These are phyloP conservation scores for Cyberlindnera americana DNA, from an alignment of 805 yeast species.

Conservation along the genomic window DNA sequence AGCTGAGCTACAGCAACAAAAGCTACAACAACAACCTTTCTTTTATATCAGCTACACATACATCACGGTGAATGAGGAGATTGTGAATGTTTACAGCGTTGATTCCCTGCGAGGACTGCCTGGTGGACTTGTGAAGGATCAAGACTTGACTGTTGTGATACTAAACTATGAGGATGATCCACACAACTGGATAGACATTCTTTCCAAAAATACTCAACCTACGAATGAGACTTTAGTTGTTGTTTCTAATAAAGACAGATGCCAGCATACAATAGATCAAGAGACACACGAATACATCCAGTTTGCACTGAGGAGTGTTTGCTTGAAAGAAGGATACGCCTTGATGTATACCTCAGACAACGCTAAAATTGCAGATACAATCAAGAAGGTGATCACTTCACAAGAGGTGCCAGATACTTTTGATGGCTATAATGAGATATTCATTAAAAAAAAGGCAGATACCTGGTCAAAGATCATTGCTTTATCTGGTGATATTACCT, in stretches of 20 bases:
- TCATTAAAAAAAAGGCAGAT: conserved; percentile 50
- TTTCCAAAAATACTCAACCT: neutral
- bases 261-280: conserved; percentile 17
- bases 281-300: conserved; percentile 31
- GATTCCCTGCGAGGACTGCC: neutral
- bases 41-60: conserved; percentile 22
- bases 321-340: conserved; percentile 9
- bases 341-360: conserved; percentile 11
- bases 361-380: neutral
- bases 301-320: conserved; percentile 29
- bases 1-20: neutral
- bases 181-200: conserved; percentile 11
- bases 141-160: conserved; percentile 11
- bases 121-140: neutral
- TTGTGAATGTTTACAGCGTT: conserved; percentile 2
- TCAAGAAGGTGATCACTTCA: neutral
- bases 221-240: neutral
- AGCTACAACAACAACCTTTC: neutral
- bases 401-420: neutral
- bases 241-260: neutral
- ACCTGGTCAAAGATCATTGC: conserved; percentile 46
- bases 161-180: conserved; percentile 20
- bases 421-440: conserved; percentile 24
- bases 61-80: no score
- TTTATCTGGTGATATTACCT: conserved; percentile 19